Evolutionary conservation across 768 basidiomycete genomes (phyloP).

Genomic region (Dictyophora rubrovolvata): DNA sequence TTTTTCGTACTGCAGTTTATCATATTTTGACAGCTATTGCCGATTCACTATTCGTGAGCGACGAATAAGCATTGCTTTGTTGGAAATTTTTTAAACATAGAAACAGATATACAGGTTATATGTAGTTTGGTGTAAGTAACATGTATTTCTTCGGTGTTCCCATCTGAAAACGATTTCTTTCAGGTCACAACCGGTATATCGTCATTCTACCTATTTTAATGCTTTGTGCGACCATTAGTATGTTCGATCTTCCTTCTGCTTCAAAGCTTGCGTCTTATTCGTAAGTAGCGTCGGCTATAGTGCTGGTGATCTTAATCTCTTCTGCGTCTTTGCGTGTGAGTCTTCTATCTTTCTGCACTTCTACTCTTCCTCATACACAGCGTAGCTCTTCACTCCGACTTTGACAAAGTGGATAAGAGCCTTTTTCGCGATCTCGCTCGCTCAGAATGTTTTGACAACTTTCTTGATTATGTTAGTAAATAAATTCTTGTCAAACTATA

Average conservation of each 20-base stretch:
- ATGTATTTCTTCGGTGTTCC: neutral
- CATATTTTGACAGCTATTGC: neutral
- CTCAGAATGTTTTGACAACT: neutral
- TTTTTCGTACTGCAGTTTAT: neutral
- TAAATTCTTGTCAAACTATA: neutral
- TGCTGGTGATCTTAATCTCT: neutral
- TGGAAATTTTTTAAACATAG: neutral
- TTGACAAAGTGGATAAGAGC: neutral
- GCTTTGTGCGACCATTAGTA: neutral
- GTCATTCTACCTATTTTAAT: neutral
- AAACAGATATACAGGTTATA: slow-evolving; percentile 1
- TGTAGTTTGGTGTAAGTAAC: neutral
- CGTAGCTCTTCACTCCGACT: neutral
- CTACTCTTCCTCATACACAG: neutral
- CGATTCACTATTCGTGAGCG: slow-evolving; percentile 1
- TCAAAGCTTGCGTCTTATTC: neutral
- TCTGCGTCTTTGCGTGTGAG: neutral
- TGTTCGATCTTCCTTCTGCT: neutral
- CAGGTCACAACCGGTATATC: neutral
- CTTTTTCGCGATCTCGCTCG: neutral
- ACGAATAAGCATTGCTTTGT: neutral
- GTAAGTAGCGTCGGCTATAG: neutral
- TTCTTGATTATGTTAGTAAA: neutral
- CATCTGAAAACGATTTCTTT: neutral
- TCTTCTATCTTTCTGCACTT: neutral